These are phyloP conservation scores for Phyllosticta citriasiana DNA, from an alignment of 2,329 filamentous ascomycete species.

Conservation along the genomic window DNA sequence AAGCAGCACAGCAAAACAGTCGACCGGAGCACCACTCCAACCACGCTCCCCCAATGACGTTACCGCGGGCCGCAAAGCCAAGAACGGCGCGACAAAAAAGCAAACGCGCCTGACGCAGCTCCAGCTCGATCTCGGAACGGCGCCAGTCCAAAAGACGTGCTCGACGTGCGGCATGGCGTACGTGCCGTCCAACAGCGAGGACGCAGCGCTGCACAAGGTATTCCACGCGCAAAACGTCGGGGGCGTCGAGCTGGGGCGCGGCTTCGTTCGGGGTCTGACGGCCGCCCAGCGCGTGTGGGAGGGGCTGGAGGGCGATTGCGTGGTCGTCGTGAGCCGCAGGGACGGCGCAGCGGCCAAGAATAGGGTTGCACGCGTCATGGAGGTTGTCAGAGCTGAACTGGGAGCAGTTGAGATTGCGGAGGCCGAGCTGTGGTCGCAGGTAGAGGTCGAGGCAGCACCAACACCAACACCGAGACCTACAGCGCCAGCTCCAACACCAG, in stretches of 20 bases:
- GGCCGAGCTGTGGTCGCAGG: constrained; percentile 46
- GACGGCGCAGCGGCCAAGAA: constrained; percentile 43
- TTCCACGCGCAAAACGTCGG: constrained; percentile 53
- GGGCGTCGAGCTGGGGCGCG: constrained; percentile 51
- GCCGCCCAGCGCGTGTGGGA: constrained; percentile 43
- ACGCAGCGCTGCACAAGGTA: constrained; percentile 52
- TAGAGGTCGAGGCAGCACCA: constrained; percentile 12
- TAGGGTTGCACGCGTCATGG: constrained; percentile 44
- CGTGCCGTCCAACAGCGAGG: constrained; percentile 50
- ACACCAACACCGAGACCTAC: not conserved
- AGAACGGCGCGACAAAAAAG: constrained; percentile 16
- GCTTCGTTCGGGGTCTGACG: constrained; percentile 43
- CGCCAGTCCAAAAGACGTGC: constrained; percentile 47
- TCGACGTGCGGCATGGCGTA: constrained; percentile 57
- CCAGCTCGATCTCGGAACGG: constrained; percentile 49
- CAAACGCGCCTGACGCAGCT: constrained; percentile 42
- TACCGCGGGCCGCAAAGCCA: constrained; percentile 2
- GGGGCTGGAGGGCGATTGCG: constrained; percentile 35
- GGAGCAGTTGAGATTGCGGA: constrained; percentile 51
- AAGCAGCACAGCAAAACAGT: constrained; percentile 13
- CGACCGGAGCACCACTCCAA: not conserved
- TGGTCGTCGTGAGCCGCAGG: constrained; percentile 49
- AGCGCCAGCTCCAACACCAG: not conserved
- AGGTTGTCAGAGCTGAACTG: constrained; percentile 53
- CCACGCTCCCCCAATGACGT: not conserved